Evolutionary conservation across 352 stramenopile species (phyloP).

Genomic region (Globisporangium heterothallicum): DNA sequence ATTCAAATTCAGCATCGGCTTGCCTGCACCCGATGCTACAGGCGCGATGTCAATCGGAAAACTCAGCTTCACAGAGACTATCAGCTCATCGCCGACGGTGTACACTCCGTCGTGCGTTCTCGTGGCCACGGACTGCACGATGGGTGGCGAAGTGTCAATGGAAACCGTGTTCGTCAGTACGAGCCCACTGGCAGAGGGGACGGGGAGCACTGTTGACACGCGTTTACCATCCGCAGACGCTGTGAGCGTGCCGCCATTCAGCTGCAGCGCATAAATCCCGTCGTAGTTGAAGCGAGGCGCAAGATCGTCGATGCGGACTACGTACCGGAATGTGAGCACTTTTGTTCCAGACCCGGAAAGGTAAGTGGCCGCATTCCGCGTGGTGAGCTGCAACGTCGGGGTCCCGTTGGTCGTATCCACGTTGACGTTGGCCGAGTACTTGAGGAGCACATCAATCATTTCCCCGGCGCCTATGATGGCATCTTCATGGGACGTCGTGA

Average conservation of each 20-base stretch:
- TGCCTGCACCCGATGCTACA: conserved; percentile 12
- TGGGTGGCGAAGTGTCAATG: conserved; percentile 31
- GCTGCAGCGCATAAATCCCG: conserved; percentile 32
- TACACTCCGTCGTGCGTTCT: conserved; percentile 33
- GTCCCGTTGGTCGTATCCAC: conserved; percentile 28
- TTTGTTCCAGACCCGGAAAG: conserved; percentile 31
- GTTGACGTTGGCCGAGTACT: conserved; percentile 41
- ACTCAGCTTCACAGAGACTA: conserved; percentile 36
- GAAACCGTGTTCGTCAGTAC: conserved; percentile 16
- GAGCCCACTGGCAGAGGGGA: conserved; percentile 16
- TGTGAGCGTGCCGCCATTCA: conserved; percentile 39
- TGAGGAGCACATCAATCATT: conserved; percentile 45
- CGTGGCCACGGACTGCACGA: conserved; percentile 32
- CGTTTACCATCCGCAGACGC: conserved; percentile 12
- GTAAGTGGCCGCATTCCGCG: conserved; percentile 35
- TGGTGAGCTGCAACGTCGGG: conserved; percentile 38
- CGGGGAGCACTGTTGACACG: conserved; percentile 36
- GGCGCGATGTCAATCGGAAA: conserved; percentile 23
- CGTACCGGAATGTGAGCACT: conserved; percentile 44
- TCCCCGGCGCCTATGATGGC: conserved; percentile 49
- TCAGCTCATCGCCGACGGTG: conserved; percentile 46
- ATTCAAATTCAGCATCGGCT: conserved; percentile 37
- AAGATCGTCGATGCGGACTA: conserved; percentile 34
- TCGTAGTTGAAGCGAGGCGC: conserved; percentile 28
- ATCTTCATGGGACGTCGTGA: conserved; percentile 47